These are phyloP conservation scores for Dryadomyces sulphureus DNA, from an alignment of 2,329 filamentous ascomycete species.

Conservation along the genomic window DNA sequence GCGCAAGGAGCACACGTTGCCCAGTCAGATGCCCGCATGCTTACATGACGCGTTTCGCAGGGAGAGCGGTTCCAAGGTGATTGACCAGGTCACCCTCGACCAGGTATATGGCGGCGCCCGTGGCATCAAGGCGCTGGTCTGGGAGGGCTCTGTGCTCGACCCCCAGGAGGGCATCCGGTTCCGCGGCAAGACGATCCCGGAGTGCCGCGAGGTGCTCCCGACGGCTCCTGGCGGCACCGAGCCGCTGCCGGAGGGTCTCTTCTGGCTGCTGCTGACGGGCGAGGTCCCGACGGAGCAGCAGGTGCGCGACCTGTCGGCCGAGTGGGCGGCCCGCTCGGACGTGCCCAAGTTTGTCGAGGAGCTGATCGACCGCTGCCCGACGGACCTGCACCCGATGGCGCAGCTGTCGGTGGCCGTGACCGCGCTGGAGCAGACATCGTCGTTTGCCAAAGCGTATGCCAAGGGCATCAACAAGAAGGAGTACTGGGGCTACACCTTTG, in stretches of 20 bases:
- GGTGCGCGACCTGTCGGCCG: conserved; percentile 92
- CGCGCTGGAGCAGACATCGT: conserved; percentile 94
- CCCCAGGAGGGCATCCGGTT: conserved; percentile 98
- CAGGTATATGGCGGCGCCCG: conserved; percentile 99
- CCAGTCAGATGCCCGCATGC: neutral
- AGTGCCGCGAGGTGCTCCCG: conserved; percentile 94
- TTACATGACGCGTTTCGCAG: conserved; percentile 29
- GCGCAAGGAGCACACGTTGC: neutral
- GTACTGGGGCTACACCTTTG: conserved; percentile 98
- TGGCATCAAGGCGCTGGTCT: conserved; percentile 96
- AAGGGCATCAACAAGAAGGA: conserved; percentile 99
- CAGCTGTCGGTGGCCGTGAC: conserved; percentile 97
- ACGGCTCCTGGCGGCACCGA: conserved; percentile 94
- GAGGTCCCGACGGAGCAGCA: conserved; percentile 97
- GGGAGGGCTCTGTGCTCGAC: conserved; percentile 97
- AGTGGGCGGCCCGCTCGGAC: conserved; percentile 96
- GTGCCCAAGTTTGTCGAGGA: conserved; percentile 98
- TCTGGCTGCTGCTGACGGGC: conserved; percentile 97
- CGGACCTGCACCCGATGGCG: conserved; percentile 97
- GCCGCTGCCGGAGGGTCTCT: conserved; percentile 95
- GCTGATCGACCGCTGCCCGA: conserved; percentile 98
- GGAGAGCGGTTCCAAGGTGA: conserved; percentile 86
- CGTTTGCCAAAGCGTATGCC: conserved; percentile 96
- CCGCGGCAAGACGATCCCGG: conserved; percentile 97
- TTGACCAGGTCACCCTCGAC: conserved; percentile 97